Percentiles rank a stretch among this genome's conserved stretches.
Evolutionary conservation across 768 basidiomycete genomes (phyloP).

Genomic region (Tylopilus sp.): DNA sequence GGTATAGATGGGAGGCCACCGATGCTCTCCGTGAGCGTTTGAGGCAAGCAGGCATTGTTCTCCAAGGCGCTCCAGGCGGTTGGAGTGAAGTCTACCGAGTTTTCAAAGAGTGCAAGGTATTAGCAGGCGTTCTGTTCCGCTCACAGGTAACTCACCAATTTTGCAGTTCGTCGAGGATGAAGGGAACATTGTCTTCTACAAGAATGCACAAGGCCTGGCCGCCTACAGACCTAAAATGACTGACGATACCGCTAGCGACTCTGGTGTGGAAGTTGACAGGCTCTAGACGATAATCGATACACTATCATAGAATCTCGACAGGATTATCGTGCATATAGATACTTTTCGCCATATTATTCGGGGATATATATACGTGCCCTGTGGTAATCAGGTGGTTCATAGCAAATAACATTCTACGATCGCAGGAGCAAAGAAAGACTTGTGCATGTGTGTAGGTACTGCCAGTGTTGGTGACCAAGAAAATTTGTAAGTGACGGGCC

Average conservation of each 20-base stretch:
- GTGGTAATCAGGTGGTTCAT: background rate
- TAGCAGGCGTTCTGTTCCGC: background rate
- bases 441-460: background rate
- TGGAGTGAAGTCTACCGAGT: slow-evolving; percentile 81
- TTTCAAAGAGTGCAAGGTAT: slow-evolving; percentile 71
- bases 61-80: slow-evolving; percentile 72
- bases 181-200: slow-evolving; percentile 88
- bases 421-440: too few species aligned
- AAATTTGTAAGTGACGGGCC: too few species aligned
- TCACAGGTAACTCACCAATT: background rate
- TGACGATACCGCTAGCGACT: slow-evolving; percentile 60
- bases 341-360: background rate
- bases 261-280: slow-evolving; percentile 57
- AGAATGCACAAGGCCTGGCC: slow-evolving; percentile 80
- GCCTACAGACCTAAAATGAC: slow-evolving; percentile 60
- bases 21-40: slow-evolving; percentile 77
- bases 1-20: slow-evolving; percentile 80
- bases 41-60: slow-evolving; percentile 51
- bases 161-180: slow-evolving; percentile 87
- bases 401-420: background rate
- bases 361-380: background rate
- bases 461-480: too few species aligned
- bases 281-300: slow-evolving; percentile 22
- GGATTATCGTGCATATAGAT: slow-evolving; percentile 10
- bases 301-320: background rate